Evolutionary conservation across 768 basidiomycete genomes (phyloP).

Genomic region (Serendipita sp.): DNA sequence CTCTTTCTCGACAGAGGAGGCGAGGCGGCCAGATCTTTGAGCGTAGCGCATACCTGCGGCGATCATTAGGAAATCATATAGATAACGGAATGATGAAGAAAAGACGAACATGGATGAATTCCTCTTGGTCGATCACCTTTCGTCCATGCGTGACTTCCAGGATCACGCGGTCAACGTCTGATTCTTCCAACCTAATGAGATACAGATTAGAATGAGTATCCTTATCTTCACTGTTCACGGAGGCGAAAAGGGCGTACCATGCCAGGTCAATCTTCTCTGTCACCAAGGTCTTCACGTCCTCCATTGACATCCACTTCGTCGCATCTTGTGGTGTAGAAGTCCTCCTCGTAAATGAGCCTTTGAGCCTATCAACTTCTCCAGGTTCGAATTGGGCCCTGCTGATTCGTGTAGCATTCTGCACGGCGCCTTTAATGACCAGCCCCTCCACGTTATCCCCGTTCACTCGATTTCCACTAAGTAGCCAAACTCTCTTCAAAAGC

Average conservation of each 20-base stretch:
- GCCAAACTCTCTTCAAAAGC: slow-evolving; percentile 9
- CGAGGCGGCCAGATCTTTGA: slow-evolving; percentile 48
- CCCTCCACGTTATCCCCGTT: not conserved
- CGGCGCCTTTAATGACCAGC: not conserved
- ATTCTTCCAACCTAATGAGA: slow-evolving; percentile 21
- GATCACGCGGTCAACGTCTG: slow-evolving; percentile 61
- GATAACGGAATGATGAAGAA: slow-evolving; percentile 5
- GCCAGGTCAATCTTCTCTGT: slow-evolving; percentile 17
- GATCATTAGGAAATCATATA: not conserved
- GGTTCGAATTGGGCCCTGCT: slow-evolving; percentile 39
- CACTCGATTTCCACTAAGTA: not conserved
- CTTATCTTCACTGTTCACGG: slow-evolving; percentile 18
- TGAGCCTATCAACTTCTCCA: slow-evolving; percentile 30
- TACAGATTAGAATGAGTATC: slow-evolving; percentile 16
- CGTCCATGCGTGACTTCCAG: slow-evolving; percentile 47
- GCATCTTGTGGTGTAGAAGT: slow-evolving; percentile 13
- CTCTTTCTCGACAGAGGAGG: slow-evolving; percentile 20
- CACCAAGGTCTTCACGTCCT: slow-evolving; percentile 23
- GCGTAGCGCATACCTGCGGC: slow-evolving; percentile 48
- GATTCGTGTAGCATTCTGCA: slow-evolving; percentile 20
- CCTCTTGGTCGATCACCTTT: slow-evolving; percentile 55
- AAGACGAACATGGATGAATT: slow-evolving; percentile 65
- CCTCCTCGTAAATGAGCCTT: slow-evolving; percentile 20
- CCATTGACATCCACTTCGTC: slow-evolving; percentile 23
- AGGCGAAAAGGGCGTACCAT: slow-evolving; percentile 25